Conservation (phyloP, 495 filamentous ascomycete species). For the Glutinoglossum americanum region DNA sequence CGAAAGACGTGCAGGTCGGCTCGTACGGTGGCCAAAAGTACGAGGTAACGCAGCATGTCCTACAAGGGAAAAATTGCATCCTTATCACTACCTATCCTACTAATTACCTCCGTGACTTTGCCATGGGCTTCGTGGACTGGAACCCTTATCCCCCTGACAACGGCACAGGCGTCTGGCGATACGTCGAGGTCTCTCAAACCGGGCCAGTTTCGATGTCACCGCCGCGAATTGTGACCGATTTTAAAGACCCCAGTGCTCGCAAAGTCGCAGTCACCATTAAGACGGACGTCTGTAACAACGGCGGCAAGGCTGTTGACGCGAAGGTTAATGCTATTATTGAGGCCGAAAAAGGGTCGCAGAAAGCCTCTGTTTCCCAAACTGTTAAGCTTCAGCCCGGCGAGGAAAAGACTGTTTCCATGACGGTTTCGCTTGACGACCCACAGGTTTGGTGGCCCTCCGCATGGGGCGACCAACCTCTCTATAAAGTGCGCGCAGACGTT, state of each 20-base stretch:
- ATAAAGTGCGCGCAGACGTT: slow-evolving; percentile 11
- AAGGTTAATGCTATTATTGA: slow-evolving; percentile 20
- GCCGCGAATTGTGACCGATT: slow-evolving; percentile 26
- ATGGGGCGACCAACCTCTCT: slow-evolving; percentile 8
- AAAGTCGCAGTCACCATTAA: slow-evolving; percentile 24
- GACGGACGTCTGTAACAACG: slow-evolving; percentile 27
- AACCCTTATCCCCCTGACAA: slow-evolving; percentile 39
- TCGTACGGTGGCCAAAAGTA: slow-evolving; percentile 33
- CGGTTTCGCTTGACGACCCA: slow-evolving; percentile 15
- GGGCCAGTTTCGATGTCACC: slow-evolving; percentile 30
- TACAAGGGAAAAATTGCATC: slow-evolving; percentile 24
- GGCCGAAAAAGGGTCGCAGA: slow-evolving; percentile 8
- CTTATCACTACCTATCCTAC: slow-evolving; percentile 34
- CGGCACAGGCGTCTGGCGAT: slow-evolving; percentile 38
- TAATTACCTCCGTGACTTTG: slow-evolving; percentile 35
- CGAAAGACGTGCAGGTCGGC: slow-evolving; percentile 27
- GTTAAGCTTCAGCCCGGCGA: slow-evolving; percentile 20
- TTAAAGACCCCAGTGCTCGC: slow-evolving; percentile 12
- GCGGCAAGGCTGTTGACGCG: slow-evolving; percentile 17
- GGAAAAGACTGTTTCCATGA: slow-evolving; percentile 19
- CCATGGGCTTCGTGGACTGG: slow-evolving; percentile 42
- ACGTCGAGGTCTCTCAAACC: slow-evolving; percentile 35
- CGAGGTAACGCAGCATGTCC: slow-evolving; percentile 26
- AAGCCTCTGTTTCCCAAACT: slow-evolving; percentile 11
- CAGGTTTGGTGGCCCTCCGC: slow-evolving; percentile 7